Base-by-base conservation (phyloP, 208 protist genomes). In the Herpetomonas tarakana region DNA sequence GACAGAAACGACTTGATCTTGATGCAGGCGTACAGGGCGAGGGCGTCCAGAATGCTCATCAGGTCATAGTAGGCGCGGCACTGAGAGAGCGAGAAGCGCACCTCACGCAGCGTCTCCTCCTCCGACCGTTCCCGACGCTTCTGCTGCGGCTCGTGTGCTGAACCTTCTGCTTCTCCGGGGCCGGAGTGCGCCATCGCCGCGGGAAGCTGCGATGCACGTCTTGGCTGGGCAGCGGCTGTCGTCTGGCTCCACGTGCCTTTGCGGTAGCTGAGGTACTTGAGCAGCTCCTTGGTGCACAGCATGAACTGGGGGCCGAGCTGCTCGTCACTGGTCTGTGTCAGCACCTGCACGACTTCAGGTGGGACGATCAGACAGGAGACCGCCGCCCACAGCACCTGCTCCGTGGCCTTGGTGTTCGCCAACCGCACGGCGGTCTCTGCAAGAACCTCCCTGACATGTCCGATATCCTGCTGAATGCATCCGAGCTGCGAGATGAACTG, bases 21-120 rank as follows among this genome's bases (percentile, higher is more conserved):
- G 9, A 91, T 66, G 56, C 88, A 94, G 0, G 88, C 74, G 62
- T 79, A 86, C 26, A 94, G 67, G 0, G 88, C 84, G 2, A 94
- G 64, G 9, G 74, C 73, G 65, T 91, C 81, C 7, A 92, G 71
- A 27, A 91, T 41, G 27, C 65, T 62, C 53, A 75, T 65, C 19
- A 87, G 65, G 52, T 94, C 80, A 22, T 45, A 45, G 66, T 91
- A 94, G 25, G 80, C 71, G 11, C 63, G 52, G 47, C 78, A 86
- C 52, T 83, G 62, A 21, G 58, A 58, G 19, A 90, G 57, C 11
- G 73, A 61, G 45, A 87, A 58, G 4, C 65, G 73, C 22, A 81
- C 55, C 52, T 82, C 79, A 1, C 62, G 71, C 26, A 59, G 3
- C 14, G 59, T 49, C 19, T 11, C 9, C 44, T 4, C 19, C 16